phyloP scores from a whole-genome alignment of 225 moss, liverwort and hornwort species.

The Bryoerythrophyllum caledonicum region DNA sequence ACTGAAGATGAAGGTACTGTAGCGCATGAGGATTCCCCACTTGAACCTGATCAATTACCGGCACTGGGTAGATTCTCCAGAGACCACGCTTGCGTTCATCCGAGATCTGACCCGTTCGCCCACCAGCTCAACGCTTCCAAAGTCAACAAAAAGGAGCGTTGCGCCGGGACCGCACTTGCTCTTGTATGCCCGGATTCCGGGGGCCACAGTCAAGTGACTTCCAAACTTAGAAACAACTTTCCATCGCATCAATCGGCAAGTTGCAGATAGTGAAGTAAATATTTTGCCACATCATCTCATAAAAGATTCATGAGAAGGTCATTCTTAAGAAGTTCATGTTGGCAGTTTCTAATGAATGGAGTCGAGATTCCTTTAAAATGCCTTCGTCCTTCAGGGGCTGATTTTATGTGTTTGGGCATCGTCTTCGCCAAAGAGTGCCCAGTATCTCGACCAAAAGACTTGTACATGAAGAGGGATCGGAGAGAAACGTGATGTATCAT shows the following conservation, averaged over 20 bases:
- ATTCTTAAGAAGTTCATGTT: too few relatives aligned
- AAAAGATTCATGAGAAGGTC: too few relatives aligned
- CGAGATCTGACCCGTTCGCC: background rate
- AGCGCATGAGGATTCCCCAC: background rate
- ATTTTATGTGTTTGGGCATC: too few relatives aligned
- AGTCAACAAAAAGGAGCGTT: slow-evolving; percentile 18
- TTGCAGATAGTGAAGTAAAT: background rate
- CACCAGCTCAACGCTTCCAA: background rate
- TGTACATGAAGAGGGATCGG: background rate
- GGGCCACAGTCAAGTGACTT: background rate
- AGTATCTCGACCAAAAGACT: background rate
- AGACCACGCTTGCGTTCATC: background rate
- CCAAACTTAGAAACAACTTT: background rate
- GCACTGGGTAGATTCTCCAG: background rate
- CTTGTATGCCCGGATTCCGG: background rate
- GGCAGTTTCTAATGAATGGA: too few relatives aligned
- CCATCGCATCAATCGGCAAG: background rate
- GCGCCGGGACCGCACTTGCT: too few relatives aligned
- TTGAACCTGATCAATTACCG: background rate
- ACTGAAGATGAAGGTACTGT: background rate
- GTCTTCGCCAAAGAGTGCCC: too few relatives aligned
- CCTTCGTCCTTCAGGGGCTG: too few relatives aligned
- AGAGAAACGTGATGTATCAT: background rate
- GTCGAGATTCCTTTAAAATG: too few relatives aligned
- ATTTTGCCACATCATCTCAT: too few relatives aligned